Conservation (phyloP, 1,284 basidiomycete species). For the Tetrapyrgos nigripes region DNA sequence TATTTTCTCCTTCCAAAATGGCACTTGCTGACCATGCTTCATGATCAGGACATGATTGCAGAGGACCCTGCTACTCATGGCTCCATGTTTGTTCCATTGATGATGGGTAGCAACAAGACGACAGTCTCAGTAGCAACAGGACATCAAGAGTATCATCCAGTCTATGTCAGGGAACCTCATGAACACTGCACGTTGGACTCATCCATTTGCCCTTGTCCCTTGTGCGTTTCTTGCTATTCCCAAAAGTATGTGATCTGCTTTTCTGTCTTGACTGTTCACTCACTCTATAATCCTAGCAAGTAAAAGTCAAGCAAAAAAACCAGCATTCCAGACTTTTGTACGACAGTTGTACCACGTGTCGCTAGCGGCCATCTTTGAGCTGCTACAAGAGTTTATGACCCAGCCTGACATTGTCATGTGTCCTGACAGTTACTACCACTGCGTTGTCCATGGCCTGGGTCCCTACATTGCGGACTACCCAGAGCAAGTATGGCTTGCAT, state of each 20-base stretch:
- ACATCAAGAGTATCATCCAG: slow-evolving; percentile 36
- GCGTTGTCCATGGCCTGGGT: slow-evolving; percentile 16
- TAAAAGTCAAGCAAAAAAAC: slow-evolving; percentile 21
- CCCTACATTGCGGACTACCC: slow-evolving; percentile 25
- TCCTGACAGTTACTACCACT: slow-evolving; percentile 20
- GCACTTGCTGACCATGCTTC: not conserved
- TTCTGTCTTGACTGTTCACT: not conserved
- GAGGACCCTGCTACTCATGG: slow-evolving; percentile 27
- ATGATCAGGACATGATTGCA: slow-evolving; percentile 26
- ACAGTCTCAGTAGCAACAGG: slow-evolving; percentile 41
- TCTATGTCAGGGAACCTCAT: slow-evolving; percentile 36
- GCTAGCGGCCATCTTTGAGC: slow-evolving; percentile 12
- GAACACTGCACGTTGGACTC: slow-evolving; percentile 25
- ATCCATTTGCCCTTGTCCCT: slow-evolving; percentile 23
- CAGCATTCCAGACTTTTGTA: slow-evolving; percentile 22
- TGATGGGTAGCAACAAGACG: slow-evolving; percentile 43
- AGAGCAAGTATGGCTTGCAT: slow-evolving; percentile 17
- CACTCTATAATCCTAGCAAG: slow-evolving; percentile 10
- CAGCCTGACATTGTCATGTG: slow-evolving; percentile 14
- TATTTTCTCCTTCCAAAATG: not conserved
- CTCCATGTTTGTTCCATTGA: slow-evolving; percentile 35
- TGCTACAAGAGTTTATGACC: slow-evolving; percentile 14
- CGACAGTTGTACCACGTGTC: slow-evolving; percentile 20
- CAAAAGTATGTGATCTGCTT: slow-evolving; percentile 24
- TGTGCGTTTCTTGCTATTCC: slow-evolving; percentile 32